Base-by-base conservation (phyloP, 345 rosid species). In the Diplotaxis tenuifolia region DNA sequence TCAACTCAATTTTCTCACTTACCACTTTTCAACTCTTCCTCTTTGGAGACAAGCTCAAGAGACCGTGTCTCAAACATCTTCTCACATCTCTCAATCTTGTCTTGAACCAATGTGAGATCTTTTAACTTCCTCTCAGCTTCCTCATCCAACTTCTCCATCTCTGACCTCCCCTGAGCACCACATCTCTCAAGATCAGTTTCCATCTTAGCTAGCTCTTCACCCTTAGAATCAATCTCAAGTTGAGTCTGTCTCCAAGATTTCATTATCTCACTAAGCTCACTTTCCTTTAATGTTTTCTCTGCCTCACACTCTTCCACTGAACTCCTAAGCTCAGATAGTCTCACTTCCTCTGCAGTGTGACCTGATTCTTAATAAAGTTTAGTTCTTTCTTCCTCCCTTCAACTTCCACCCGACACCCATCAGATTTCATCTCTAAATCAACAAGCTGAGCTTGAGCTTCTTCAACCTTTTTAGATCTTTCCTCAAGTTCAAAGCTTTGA, bases 391-490 rank as follows among this genome's bases (percentile, higher is more conserved):
- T n/a, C n/a, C n/a, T n/a, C n/a, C n/a, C n/a, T n/a, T n/a, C n/a
- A n/a, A n/a, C n/a, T n/a, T n/a, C n/a, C n/a, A n/a, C n/a, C n/a
- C n/a, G n/a, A n/a, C n/a, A n/a, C n/a, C n/a, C n/a, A 32, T 16
- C 45, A 34, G 64, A 53, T 75, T 68, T 45, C 29, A 15, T 31
- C 60, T 63, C 58, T 2, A 62, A 62, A 61, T 36, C 69, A 75
- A 8, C 14, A 28, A 47, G 3, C 20, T 16, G 10, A 40, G 65
- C 60, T 38, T 62, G 64, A n/a, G 58, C 53, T 10, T 65, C 70
- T 27, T 69, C 79, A 40, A 75, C 59, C 42, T n/a, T 23, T 55
- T 62, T 29, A 69, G 27, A 65, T 57, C 79, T 61, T 28, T 38
- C 21, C 4, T 68, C 65, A 62, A 75, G 50, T 4, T 15, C 65